Conservation (phyloP, 805 yeast genomes). For the Ogataea trehalophila region DNA sequence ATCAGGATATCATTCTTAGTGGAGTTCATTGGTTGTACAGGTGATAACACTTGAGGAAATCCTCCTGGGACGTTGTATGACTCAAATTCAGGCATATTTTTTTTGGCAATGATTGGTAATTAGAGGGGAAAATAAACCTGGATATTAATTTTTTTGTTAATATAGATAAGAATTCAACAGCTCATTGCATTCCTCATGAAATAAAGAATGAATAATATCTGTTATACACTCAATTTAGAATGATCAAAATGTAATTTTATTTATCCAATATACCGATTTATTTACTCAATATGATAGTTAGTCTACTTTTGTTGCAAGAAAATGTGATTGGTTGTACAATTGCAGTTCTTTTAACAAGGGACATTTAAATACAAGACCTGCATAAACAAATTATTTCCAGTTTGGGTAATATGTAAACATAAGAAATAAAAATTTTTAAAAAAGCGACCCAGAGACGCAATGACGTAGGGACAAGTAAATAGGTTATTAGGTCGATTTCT, state of each 20-base stretch:
- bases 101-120: background rate
- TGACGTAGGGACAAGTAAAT: background rate
- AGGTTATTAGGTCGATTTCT: background rate
- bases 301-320: no score
- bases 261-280: background rate
- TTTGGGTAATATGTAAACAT: conserved; percentile 15
- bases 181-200: no score
- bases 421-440: background rate
- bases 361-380: no score
- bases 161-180: background rate
- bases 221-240: background rate
- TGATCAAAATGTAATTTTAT: background rate
- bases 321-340: no score
- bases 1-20: background rate
- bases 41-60: conserved; percentile 12
- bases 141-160: background rate
- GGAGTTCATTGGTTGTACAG: background rate
- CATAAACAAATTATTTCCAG: background rate
- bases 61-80: conserved; percentile 17
- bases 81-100: conserved; percentile 3
- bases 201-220: no score
- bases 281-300: background rate
- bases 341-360: background rate
- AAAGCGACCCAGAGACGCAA: background rate
- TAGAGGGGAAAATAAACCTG: no score